Conservation (phyloP, 2,329 filamentous ascomycete species). For the Xylariaceae sp. region DNA sequence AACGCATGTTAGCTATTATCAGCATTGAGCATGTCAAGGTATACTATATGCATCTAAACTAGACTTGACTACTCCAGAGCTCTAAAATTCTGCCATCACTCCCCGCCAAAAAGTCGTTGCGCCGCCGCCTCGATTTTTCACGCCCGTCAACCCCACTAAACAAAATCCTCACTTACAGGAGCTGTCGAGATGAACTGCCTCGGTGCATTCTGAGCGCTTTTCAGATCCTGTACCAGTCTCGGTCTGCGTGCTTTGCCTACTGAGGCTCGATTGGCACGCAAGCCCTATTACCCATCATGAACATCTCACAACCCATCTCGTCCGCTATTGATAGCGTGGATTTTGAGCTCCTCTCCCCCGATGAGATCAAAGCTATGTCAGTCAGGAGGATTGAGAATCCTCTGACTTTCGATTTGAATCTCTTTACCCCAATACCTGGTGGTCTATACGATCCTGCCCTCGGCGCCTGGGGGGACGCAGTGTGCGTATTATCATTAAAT, state of each 20-base stretch:
- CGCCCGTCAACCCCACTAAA: not conserved
- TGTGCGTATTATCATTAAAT: slow-evolving; percentile 50
- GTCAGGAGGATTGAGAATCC: slow-evolving; percentile 93
- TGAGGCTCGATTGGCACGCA: not conserved
- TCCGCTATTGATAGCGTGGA: slow-evolving; percentile 83
- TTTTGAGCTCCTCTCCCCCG: slow-evolving; percentile 77
- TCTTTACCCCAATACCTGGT: slow-evolving; percentile 83
- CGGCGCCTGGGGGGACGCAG: slow-evolving; percentile 81
- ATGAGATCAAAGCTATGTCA: slow-evolving; percentile 84
- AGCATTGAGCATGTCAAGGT: too few relatives aligned
- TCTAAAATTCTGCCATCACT: too few relatives aligned
- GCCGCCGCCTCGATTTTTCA: not conserved
- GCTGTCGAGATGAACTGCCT: not conserved
- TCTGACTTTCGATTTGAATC: slow-evolving; percentile 78
- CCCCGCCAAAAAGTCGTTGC: slow-evolving; percentile 8
- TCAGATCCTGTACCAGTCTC: not conserved
- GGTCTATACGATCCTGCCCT: slow-evolving; percentile 91
- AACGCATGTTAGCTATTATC: too few relatives aligned
- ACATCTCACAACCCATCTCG: slow-evolving; percentile 74
- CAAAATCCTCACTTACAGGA: not conserved
- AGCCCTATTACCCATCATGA: slow-evolving; percentile 42
- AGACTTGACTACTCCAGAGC: too few relatives aligned
- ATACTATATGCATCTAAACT: too few relatives aligned
- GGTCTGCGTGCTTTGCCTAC: not conserved
- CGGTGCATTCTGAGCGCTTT: not conserved